Evolutionary conservation across 2,329 filamentous ascomycete genomes (phyloP).

Genomic region (Zasmidium angulare): DNA sequence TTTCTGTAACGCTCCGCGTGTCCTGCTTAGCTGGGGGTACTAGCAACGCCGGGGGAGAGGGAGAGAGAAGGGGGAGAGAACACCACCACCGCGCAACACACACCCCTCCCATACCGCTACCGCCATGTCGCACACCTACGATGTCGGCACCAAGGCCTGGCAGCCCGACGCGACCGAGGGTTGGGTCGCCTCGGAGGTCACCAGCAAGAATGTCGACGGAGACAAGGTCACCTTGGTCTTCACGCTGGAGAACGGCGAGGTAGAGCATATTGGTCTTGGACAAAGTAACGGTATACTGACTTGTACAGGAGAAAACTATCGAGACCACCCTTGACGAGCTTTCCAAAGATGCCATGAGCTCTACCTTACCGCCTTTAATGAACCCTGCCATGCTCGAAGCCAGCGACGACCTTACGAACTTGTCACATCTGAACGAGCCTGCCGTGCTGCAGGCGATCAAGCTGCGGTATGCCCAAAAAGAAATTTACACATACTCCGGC

Average conservation of each 20-base stretch:
- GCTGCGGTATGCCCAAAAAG: conserved; percentile 94
- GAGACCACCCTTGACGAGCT: conserved; percentile 76
- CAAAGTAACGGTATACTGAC: conserved; percentile 1
- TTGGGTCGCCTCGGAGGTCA: conserved; percentile 95
- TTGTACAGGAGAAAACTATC: conserved; percentile 70
- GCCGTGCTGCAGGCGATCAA: conserved; percentile 97
- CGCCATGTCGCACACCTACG: conserved; percentile 86
- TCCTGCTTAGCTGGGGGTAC: neutral
- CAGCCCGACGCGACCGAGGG: conserved; percentile 94
- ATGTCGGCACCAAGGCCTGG: conserved; percentile 96
- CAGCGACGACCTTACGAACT: conserved; percentile 94
- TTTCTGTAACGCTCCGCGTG: neutral
- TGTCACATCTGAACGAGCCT: conserved; percentile 97
- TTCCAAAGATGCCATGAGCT: conserved; percentile 72
- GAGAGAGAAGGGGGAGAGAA: neutral
- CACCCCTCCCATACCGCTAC: conserved; percentile 1
- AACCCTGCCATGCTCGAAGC: conserved; percentile 98
- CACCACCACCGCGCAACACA: neutral
- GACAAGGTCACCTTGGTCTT: conserved; percentile 87
- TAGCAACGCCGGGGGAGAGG: neutral
- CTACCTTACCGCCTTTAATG: conserved; percentile 87
- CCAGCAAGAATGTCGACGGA: conserved; percentile 78
- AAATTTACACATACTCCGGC: conserved; percentile 99
- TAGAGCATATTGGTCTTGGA: neutral
- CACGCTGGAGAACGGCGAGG: conserved; percentile 74